These are phyloP conservation scores for Melanomma pulvis-pyrius DNA, from an alignment of 495 filamentous ascomycete genomes.

Conservation along the genomic window DNA sequence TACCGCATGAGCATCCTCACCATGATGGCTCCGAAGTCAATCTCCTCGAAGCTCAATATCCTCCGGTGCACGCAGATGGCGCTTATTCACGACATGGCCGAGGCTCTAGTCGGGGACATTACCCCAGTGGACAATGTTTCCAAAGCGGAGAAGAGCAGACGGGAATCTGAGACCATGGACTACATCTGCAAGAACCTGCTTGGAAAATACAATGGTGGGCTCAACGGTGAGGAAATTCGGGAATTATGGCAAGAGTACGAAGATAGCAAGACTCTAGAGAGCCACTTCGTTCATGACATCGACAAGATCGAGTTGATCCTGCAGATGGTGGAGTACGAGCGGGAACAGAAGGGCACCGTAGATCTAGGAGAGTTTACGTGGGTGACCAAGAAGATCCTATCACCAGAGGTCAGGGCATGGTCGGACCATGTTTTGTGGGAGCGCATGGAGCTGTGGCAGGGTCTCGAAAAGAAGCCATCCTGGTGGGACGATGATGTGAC, in stretches of 20 bases:
- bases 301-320: constrained; percentile 93
- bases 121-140: constrained; percentile 79
- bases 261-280: constrained; percentile 77
- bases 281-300: constrained; percentile 90
- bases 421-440: constrained; percentile 73
- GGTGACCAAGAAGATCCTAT: constrained; percentile 70
- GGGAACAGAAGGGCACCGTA: constrained; percentile 59
- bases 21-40: constrained; percentile 82
- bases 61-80: constrained; percentile 89
- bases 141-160: constrained; percentile 78
- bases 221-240: constrained; percentile 67
- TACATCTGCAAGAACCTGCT: constrained; percentile 75
- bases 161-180: constrained; percentile 87
- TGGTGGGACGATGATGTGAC: constrained; percentile 8
- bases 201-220: constrained; percentile 70
- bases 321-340: constrained; percentile 98
- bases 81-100: constrained; percentile 96
- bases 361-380: constrained; percentile 84
- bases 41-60: constrained; percentile 71
- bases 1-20: constrained; percentile 98
- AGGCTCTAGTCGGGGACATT: constrained; percentile 91
- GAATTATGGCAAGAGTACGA: constrained; percentile 93
- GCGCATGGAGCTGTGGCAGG: constrained; percentile 72
- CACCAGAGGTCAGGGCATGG: constrained; percentile 82
- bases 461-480: constrained; percentile 20